A percentile compares a stretch with the other conserved stretches of the same genome.
These are phyloP conservation scores for Orobanche coerulescens DNA, from an alignment of 257 asterid species.

Conservation along the genomic window DNA sequence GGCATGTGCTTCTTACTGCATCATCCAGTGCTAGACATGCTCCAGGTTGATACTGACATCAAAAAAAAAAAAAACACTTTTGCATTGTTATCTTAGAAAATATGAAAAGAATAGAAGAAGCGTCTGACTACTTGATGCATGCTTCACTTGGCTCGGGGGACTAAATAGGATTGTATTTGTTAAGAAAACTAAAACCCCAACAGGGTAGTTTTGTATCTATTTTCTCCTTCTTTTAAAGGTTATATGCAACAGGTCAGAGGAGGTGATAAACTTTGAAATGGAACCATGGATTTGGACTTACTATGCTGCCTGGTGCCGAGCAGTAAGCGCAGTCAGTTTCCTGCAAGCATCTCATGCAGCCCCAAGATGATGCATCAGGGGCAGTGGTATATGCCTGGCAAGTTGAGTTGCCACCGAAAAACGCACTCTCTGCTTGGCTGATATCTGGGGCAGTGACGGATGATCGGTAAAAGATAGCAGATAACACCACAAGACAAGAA, in stretches of 20 bases:
- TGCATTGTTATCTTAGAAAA: background rate
- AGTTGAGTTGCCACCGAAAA: constrained; percentile 44
- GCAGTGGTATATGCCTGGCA: constrained; percentile 33
- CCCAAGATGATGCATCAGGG: constrained; percentile 36
- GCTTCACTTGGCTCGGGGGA: no score
- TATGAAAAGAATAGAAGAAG: background rate
- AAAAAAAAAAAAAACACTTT: background rate
- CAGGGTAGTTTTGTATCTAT: no score
- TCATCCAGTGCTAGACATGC: constrained; percentile 38
- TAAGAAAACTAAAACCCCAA: no score
- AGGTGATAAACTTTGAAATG: no score
- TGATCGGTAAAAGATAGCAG: constrained; percentile 37
- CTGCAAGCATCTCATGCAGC: constrained; percentile 44
- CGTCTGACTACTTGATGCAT: no score
- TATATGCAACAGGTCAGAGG: background rate
- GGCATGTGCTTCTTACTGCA: constrained; percentile 26
- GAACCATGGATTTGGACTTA: constrained; percentile 17
- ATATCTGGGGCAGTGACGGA: constrained; percentile 36
- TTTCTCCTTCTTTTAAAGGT: no score
- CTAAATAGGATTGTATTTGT: no score
- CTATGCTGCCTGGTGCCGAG: constrained; percentile 29
- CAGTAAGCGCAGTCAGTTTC: constrained; percentile 38
- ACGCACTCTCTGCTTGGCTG: constrained; percentile 26
- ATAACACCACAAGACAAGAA: constrained; percentile 34
- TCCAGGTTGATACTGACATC: constrained; percentile 33